Evolutionary conservation across 352 stramenopile genomes (phyloP), one percentile per base, ranked within the genome.

Genomic region (Elongisporangium anandrum): DNA sequence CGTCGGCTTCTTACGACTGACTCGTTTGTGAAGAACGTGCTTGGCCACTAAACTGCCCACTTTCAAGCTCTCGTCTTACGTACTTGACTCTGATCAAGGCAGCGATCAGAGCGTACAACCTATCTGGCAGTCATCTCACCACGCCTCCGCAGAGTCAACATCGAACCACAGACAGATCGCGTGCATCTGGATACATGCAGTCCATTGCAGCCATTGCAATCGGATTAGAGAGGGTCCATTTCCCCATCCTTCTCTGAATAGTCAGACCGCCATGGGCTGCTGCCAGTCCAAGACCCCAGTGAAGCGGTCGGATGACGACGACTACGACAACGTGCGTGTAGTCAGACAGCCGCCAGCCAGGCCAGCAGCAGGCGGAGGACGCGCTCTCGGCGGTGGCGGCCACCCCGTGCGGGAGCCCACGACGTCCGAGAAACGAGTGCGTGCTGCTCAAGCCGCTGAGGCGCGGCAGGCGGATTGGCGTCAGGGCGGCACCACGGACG

Each of bases 391-490:
- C n/a, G 59, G 52, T 21, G 45, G 54, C 7, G 19, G 55, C 0
- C 58, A 70, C n/a, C 54, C 16, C 10, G 65, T 52, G 53, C 67
- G 56, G n/a, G 59, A 90, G 50, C 78, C 77, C 19, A 87, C 78
- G 1, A 54, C 76, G 8, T 85, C 75, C 16, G 80, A 92, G 66
- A 94, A 94, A 65, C 75, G 85, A 2, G 70, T 63, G 50, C 61
- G 75, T 12, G 79, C 72, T 10, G 85, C 85, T 0, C 69, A 85
- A 22, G 85, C 85, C n/a, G 85, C 83, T 1, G 85, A 92, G 56
- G 54, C 68, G 13, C 79, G 85, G 16, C 71, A 87, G 61, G 63
- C 70, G 19, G 80, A 91, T 69, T 94, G 85, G 81, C 79, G 81
- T n/a, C 85, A 94, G 55, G 85, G 85, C 19, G 83, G 85, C 20